These are phyloP conservation scores for Thielaviopsis cerberus DNA, from an alignment of 2,329 filamentous ascomycete species.

Conservation along the genomic window DNA sequence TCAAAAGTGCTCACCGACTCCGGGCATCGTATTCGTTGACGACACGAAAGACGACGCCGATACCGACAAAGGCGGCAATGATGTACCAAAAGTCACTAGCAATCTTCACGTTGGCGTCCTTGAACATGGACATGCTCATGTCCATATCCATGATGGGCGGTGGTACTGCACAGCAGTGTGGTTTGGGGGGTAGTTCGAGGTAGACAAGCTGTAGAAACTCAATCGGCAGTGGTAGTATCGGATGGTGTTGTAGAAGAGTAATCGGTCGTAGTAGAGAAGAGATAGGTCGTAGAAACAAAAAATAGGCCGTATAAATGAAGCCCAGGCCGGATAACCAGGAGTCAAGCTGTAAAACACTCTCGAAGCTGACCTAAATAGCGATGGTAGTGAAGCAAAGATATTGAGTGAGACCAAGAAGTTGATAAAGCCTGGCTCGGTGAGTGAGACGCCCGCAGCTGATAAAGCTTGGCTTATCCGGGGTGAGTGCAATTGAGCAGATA, in stretches of 20 bases:
- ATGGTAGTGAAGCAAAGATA: neutral
- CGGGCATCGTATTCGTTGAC: conserved; percentile 26
- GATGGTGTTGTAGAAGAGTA: too few relatives aligned
- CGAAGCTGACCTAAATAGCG: too few relatives aligned
- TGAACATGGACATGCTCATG: conserved; percentile 22
- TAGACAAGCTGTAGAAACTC: too few relatives aligned
- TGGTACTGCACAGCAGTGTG: neutral
- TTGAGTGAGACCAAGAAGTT: neutral
- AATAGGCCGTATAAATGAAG: too few relatives aligned
- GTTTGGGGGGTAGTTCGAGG: neutral
- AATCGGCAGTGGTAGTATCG: too few relatives aligned
- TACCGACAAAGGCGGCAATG: conserved; percentile 28
- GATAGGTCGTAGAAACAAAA: too few relatives aligned
- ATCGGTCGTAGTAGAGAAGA: too few relatives aligned
- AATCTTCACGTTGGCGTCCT: conserved; percentile 25
- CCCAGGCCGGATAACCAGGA: too few relatives aligned
- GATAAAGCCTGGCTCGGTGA: neutral
- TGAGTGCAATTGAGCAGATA: neutral
- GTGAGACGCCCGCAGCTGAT: neutral
- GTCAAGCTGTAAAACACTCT: too few relatives aligned
- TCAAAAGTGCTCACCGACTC: conserved; percentile 20
- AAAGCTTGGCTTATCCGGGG: neutral
- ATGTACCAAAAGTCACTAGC: conserved; percentile 42
- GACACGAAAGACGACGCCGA: conserved; percentile 23
- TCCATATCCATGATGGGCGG: conserved; percentile 9